Conservation (phyloP, 257 asterid genomes). For the Rhazya stricta region DNA sequence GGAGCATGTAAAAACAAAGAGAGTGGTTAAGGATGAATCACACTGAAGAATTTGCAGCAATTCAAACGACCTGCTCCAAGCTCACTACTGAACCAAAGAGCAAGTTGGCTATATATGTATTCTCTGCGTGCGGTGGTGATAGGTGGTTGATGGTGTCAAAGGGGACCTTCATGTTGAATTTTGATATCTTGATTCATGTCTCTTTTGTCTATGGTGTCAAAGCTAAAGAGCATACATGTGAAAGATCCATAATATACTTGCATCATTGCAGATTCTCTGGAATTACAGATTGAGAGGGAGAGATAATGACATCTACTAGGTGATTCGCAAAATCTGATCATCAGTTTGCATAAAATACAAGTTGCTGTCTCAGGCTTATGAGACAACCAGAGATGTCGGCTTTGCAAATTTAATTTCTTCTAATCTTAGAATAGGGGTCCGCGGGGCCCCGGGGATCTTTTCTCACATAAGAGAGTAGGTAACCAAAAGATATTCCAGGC, state of each 20-base stretch:
- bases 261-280: too few relatives aligned
- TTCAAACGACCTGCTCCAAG: not conserved
- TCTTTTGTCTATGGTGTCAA: too few relatives aligned
- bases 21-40: constrained; percentile 34
- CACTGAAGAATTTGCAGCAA: not conserved
- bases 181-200: not conserved
- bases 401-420: not conserved
- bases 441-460: not conserved
- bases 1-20: constrained; percentile 43
- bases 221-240: too few relatives aligned
- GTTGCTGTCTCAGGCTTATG: too few relatives aligned
- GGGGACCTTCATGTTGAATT: constrained; percentile 8
- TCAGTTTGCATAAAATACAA: too few relatives aligned
- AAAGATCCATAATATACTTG: too few relatives aligned
- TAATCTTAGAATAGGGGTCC: not conserved
- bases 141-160: not conserved
- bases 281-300: not conserved
- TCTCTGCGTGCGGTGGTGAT: not conserved
- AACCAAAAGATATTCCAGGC: not conserved
- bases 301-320: not conserved
- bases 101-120: not conserved
- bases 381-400: not conserved
- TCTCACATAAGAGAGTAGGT: too few relatives aligned
- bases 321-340: not conserved
- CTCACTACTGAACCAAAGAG: too few relatives aligned